Conservation (phyloP, 345 rosid genomes). For the Pistacia atlantica region DNA sequence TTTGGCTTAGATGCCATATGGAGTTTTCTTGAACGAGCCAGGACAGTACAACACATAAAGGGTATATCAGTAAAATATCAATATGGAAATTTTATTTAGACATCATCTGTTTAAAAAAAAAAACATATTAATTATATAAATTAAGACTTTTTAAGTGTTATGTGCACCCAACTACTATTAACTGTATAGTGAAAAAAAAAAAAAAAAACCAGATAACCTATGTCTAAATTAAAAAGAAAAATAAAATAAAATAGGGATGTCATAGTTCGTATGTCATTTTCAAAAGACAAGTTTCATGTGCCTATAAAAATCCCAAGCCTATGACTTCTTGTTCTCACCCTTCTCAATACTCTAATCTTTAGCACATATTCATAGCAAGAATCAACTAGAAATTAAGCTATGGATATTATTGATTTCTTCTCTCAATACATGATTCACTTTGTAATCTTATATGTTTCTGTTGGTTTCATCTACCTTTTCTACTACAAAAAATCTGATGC, state of each 20-base stretch:
- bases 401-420: conserved; percentile 16
- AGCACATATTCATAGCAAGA: background rate
- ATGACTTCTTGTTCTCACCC: background rate
- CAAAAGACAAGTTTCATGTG: background rate
- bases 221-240: background rate
- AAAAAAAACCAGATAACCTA: too few relatives aligned
- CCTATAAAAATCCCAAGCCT: background rate
- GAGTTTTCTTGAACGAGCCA: too few relatives aligned
- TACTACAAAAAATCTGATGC: background rate
- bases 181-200: too few relatives aligned
- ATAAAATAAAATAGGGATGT: background rate
- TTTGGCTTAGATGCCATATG: too few relatives aligned
- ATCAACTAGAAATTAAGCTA: background rate
- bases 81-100: too few relatives aligned
- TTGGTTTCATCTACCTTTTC: conserved; percentile 12
- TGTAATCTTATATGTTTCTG: conserved; percentile 13
- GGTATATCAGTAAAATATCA: too few relatives aligned
- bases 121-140: too few relatives aligned
- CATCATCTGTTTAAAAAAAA: too few relatives aligned
- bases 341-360: background rate
- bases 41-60: too few relatives aligned
- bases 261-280: background rate
- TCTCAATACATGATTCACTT: conserved; percentile 24
- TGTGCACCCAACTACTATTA: too few relatives aligned
- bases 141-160: too few relatives aligned